These are phyloP conservation scores for Blakeslea trispora DNA, from an alignment of 371 early-diverging fungal genomes.

Conservation along the genomic window DNA sequence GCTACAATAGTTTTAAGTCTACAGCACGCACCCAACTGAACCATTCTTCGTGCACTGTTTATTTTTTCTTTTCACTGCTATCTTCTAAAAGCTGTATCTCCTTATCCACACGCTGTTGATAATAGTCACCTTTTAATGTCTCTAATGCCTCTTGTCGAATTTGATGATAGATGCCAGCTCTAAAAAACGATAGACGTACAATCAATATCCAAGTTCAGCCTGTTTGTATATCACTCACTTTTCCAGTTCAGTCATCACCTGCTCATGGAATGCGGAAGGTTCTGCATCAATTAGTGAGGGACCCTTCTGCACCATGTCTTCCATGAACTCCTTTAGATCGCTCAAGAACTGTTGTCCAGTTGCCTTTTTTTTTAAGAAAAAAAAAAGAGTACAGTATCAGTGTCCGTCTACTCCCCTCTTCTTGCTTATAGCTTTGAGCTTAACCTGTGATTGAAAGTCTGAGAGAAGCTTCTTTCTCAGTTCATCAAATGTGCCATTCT, in stretches of 20 bases:
- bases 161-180: constrained; percentile 30
- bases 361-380: constrained; percentile 24
- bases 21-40: no score
- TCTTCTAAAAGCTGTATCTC: constrained; percentile 19
- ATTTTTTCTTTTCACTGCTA: constrained; percentile 2
- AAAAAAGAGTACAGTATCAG: neutral
- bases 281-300: constrained; percentile 37
- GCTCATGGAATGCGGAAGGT: constrained; percentile 24
- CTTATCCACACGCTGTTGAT: constrained; percentile 31
- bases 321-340: constrained; percentile 32
- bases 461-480: constrained; percentile 37
- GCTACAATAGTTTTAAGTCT: no score
- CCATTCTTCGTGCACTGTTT: neutral
- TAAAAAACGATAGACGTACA: neutral
- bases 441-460: constrained; percentile 38
- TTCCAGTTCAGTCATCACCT: constrained; percentile 34
- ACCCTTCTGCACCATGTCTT: constrained; percentile 33
- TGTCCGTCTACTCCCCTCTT: neutral
- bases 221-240: no score
- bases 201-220: neutral
- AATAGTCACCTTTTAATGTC: constrained; percentile 28
- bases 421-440: neutral
- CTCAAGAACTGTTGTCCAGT: constrained; percentile 30
- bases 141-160: constrained; percentile 24
- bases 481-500: constrained; percentile 47